Evolutionary conservation across 1,284 basidiomycete genomes (phyloP).

Genomic region (Cystobasidium slooffiae): DNA sequence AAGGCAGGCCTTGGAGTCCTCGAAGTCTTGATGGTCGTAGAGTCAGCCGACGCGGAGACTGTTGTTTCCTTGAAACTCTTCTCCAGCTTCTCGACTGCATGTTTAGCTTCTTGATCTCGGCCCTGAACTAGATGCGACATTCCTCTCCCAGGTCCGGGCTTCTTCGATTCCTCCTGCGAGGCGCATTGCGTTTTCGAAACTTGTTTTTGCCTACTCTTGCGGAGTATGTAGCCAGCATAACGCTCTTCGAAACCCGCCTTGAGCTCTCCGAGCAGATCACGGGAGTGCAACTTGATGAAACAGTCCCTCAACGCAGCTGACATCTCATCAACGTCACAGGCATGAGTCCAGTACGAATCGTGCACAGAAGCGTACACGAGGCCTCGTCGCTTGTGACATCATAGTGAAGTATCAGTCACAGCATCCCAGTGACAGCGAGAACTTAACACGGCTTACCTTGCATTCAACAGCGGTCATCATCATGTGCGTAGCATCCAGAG

Average conservation of each 20-base stretch:
- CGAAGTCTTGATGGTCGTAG: neutral
- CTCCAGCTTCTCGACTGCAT: too few species aligned
- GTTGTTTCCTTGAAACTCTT: too few species aligned
- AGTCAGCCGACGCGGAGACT: too few species aligned
- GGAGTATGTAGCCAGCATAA: constrained; percentile 33
- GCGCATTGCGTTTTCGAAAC: neutral
- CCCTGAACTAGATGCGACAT: too few species aligned
- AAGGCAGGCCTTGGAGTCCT: neutral
- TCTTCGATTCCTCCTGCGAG: neutral
- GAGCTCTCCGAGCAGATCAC: constrained; percentile 71
- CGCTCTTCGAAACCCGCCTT: constrained; percentile 56
- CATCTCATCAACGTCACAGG: constrained; percentile 85
- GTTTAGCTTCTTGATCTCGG: too few species aligned
- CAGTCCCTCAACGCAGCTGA: constrained; percentile 86
- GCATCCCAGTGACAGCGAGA: neutral
- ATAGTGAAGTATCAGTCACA: constrained; percentile 1
- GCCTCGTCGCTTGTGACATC: constrained; percentile 63
- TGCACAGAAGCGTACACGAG: constrained; percentile 94
- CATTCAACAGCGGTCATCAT: constrained; percentile 94
- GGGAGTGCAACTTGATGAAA: constrained; percentile 89
- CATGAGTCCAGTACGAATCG: constrained; percentile 99
- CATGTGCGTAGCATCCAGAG: constrained; percentile 98
- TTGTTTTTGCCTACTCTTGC: neutral
- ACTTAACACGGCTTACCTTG: constrained; percentile 62
- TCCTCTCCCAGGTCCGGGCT: too few species aligned